Evolutionary conservation across 257 asterid species (phyloP).

Genomic region (Gardenia jasminoides): DNA sequence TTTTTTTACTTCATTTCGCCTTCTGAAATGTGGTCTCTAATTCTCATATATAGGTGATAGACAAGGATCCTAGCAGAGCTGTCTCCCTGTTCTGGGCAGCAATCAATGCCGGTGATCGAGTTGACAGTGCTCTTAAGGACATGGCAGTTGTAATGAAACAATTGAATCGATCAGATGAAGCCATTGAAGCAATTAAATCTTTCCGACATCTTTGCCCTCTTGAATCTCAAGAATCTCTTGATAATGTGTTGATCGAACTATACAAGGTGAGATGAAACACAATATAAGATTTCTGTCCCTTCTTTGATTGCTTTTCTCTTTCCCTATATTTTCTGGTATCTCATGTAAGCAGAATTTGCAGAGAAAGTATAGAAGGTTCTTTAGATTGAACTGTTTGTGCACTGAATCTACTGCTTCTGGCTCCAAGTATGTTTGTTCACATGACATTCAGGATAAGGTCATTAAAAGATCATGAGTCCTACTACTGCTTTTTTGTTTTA

Average conservation of each 20-base stretch:
- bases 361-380: not conserved
- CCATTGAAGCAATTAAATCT: conserved; percentile 90
- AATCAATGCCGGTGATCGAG: conserved; percentile 88
- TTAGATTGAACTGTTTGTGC: not conserved
- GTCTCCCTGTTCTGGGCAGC: conserved; percentile 93
- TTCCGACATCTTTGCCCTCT: conserved; percentile 88
- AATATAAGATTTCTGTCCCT: not conserved
- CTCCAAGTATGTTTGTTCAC: not conserved
- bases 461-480: not conserved
- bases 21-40: not conserved
- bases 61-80: conserved; percentile 74
- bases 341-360: not conserved
- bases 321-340: not conserved
- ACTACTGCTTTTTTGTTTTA: not conserved
- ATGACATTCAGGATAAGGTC: not conserved
- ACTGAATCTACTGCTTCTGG: not conserved
- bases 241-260: conserved; percentile 76
- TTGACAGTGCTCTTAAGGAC: conserved; percentile 92
- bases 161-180: conserved; percentile 80
- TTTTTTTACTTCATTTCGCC: not conserved
- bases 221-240: conserved; percentile 84
- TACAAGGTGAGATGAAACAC: conserved; percentile 53
- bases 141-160: conserved; percentile 97
- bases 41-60: conserved; percentile 31
- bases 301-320: not conserved